Percentiles rank a stretch among this genome's conserved stretches.
These are phyloP conservation scores for Crassisporium funariophilum DNA, from an alignment of 768 basidiomycete genomes.

Conservation along the genomic window DNA sequence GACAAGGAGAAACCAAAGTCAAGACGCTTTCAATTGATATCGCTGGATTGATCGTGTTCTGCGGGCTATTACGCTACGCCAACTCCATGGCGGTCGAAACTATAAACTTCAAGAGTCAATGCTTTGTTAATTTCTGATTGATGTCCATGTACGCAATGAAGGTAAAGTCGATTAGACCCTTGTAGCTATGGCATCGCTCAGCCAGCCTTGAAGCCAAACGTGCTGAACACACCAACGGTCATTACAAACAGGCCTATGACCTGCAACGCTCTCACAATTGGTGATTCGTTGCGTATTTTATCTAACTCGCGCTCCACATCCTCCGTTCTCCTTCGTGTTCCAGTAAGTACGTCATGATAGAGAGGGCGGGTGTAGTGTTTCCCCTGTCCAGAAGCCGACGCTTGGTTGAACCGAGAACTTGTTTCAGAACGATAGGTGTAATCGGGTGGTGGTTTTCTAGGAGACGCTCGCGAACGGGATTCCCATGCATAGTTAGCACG, in stretches of 20 bases:
- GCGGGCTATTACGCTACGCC: no score
- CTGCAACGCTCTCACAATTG: slow-evolving; percentile 24
- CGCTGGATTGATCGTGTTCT: no score
- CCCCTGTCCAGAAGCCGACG: slow-evolving; percentile 14
- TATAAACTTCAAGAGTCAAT: no score
- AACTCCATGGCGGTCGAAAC: no score
- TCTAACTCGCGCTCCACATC: slow-evolving; percentile 28
- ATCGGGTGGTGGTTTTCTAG: slow-evolving; percentile 24
- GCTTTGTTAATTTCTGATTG: no score
- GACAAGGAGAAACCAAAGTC: no score
- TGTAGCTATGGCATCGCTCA: neutral
- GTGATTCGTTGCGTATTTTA: slow-evolving; percentile 23
- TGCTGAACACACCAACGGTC: slow-evolving; percentile 20
- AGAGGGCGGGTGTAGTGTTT: slow-evolving; percentile 14
- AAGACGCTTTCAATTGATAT: no score
- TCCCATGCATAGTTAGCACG: slow-evolving; percentile 47
- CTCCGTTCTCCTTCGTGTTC: slow-evolving; percentile 23
- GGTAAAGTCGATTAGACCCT: no score
- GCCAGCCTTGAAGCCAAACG: slow-evolving; percentile 10
- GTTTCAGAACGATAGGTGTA: slow-evolving; percentile 20
- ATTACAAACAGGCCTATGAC: slow-evolving; percentile 20
- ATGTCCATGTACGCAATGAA: no score
- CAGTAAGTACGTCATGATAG: slow-evolving; percentile 22
- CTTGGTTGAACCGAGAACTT: slow-evolving; percentile 6
- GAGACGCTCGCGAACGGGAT: slow-evolving; percentile 20